phyloP scores from a whole-genome alignment of 768 basidiomycete species.

The Trametes villosa region DNA sequence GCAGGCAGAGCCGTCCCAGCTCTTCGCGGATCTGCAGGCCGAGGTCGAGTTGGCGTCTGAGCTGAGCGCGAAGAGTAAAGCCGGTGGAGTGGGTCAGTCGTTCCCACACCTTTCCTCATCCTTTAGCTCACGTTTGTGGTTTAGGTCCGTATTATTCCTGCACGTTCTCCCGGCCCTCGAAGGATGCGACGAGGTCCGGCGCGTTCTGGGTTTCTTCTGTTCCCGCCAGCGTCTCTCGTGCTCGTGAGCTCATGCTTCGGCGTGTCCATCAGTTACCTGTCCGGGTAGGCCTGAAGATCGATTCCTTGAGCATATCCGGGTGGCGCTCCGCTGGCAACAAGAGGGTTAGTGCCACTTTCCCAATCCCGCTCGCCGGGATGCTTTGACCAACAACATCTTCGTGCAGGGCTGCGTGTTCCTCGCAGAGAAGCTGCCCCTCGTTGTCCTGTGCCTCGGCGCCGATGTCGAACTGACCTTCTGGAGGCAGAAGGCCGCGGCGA shows the following conservation, averaged over 20 bases:
- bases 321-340: constrained; percentile 17
- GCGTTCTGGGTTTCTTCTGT: not conserved
- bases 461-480: constrained; percentile 22
- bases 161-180: not conserved
- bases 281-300: too few relatives aligned
- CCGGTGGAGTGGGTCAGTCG: not conserved
- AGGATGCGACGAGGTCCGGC: not conserved
- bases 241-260: constrained; percentile 14
- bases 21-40: constrained; percentile 16
- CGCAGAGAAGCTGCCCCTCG: constrained; percentile 3
- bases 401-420: constrained; percentile 13
- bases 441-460: constrained; percentile 20
- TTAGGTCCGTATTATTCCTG: constrained; percentile 13
- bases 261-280: not conserved
- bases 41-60: constrained; percentile 13
- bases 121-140: not conserved
- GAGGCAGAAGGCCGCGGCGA: not conserved
- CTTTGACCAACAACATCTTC: not conserved
- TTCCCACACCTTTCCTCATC: not conserved
- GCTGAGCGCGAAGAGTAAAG: not conserved
- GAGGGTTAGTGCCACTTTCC: constrained; percentile 1
- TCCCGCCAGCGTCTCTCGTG: constrained; percentile 1
- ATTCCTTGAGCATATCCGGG: constrained; percentile 1
- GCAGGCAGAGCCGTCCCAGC: constrained; percentile 9
- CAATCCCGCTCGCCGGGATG: not conserved